Conservation (phyloP, 768 basidiomycete genomes). For the Suillus americanus region DNA sequence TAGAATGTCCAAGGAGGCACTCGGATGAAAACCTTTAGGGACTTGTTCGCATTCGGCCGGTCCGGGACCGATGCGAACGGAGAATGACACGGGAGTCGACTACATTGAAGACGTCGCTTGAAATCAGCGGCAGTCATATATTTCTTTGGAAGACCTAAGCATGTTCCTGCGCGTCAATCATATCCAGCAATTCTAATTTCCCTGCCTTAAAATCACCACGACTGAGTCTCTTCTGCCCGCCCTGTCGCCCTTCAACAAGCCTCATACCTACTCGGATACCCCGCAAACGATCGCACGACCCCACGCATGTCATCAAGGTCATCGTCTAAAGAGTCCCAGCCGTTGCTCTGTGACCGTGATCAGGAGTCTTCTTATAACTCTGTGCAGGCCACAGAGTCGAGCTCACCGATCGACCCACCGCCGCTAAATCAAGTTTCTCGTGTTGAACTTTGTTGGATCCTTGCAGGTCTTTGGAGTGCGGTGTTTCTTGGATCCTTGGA, state of each 20-base stretch:
- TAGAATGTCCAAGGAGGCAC: neutral
- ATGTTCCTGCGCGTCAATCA: slow-evolving; percentile 17
- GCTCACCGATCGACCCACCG: slow-evolving; percentile 25
- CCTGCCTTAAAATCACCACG: slow-evolving; percentile 8
- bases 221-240: slow-evolving; percentile 1
- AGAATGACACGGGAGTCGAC: slow-evolving; percentile 26
- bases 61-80: slow-evolving; percentile 28
- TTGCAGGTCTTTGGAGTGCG: slow-evolving; percentile 78
- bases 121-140: slow-evolving; percentile 21
- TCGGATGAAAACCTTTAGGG: slow-evolving; percentile 16
- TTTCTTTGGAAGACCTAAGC: slow-evolving; percentile 12
- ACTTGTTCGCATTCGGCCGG: slow-evolving; percentile 19
- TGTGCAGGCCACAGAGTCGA: slow-evolving; percentile 34
- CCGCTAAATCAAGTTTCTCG: slow-evolving; percentile 48
- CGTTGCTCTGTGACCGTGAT: slow-evolving; percentile 52
- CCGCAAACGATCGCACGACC: slow-evolving; percentile 2
- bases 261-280: slow-evolving; percentile 9
- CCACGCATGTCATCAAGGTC: slow-evolving; percentile 39
- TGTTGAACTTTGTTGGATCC: slow-evolving; percentile 65
- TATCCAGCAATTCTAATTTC: neutral
- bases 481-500: slow-evolving; percentile 86
- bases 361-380: slow-evolving; percentile 43
- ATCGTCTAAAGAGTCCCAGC: slow-evolving; percentile 51
- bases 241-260: slow-evolving; percentile 2
- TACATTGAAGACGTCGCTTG: slow-evolving; percentile 18